Conservation (phyloP, 345 rosid genomes). For the Boechera stricta region DNA sequence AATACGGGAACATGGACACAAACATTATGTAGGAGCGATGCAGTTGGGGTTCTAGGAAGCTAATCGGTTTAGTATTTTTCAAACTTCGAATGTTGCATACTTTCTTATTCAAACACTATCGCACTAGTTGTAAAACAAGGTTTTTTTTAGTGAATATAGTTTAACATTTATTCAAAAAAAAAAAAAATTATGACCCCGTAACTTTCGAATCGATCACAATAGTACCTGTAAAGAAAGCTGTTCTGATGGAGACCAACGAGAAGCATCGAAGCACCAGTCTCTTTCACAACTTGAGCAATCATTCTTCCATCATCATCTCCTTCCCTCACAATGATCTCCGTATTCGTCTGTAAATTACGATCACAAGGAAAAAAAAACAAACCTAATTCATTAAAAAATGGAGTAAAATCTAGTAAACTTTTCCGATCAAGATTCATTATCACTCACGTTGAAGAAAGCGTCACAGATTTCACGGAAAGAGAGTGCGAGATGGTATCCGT, state of each 20-base stretch:
- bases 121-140: too few species aligned
- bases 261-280: slow-evolving; percentile 79
- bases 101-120: too few species aligned
- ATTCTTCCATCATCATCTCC: slow-evolving; percentile 75
- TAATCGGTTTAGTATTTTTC: too few species aligned
- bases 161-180: too few species aligned
- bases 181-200: slow-evolving; percentile 7
- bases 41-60: too few species aligned
- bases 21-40: too few species aligned
- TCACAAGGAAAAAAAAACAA: background rate
- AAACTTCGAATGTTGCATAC: too few species aligned
- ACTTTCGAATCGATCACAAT: slow-evolving; percentile 6
- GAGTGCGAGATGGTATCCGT: slow-evolving; percentile 62
- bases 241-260: slow-evolving; percentile 88
- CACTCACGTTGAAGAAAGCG: slow-evolving; percentile 56
- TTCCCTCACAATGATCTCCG: slow-evolving; percentile 85
- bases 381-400: background rate
- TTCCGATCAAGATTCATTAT: slow-evolving; percentile 15
- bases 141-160: too few species aligned
- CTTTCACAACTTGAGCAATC: slow-evolving; percentile 69
- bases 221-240: slow-evolving; percentile 90
- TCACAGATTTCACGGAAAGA: slow-evolving; percentile 65
- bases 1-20: too few species aligned
- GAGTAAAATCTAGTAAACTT: background rate
- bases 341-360: slow-evolving; percentile 56